Evolutionary conservation across 179 eudicot genomes (phyloP), one percentile per base, ranked within the genome.

Genomic region (Silene coronaria): DNA sequence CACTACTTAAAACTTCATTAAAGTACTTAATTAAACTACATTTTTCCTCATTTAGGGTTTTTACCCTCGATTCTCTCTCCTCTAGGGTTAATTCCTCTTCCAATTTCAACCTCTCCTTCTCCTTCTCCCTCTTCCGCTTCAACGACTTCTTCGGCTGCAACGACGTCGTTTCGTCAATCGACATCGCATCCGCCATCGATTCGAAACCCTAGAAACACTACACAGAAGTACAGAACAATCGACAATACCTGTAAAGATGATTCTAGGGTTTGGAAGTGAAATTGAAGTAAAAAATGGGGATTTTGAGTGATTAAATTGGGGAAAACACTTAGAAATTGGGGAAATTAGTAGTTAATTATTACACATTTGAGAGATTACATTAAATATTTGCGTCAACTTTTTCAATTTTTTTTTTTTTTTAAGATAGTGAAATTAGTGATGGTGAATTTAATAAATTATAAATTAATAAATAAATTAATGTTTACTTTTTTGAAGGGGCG

Each of bases 101-200:
- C 14, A 13, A 9, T 27, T 45, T 3, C 13, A 46, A 7, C 53
- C n/a, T n/a, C n/a, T 14, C 72, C 80, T 79, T 79, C n/a, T n/a
- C n/a, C n/a, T 79, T 80, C 76, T 67, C 84, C 66, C 90, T 83
- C 84, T 90, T 91, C 79, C 91, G 75, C 84, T 89, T 92, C 80
- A 67, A 22, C 10, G 77, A 28, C 82, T 81, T 83, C 78, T 81
- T 81, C 76, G 9, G 11, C 48, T 76, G 70, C 75, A 45, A 71
- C n/a, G 66, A 48, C 45, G 28, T 38, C 9, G 62, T 13, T 28
- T 61, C 85, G 17, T 84, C 87, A 48, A 83, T 71, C 11, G 63
- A 75, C 82, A 85, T 85, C 74, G 80, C 36, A 16, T 87, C 90
- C 71, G 77, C 82, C 93, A 91, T 89, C 78, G 27, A 66, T 10